These are phyloP conservation scores for Actinomortierella ambigua DNA, from an alignment of 371 early-diverging fungal genomes.

Conservation along the genomic window DNA sequence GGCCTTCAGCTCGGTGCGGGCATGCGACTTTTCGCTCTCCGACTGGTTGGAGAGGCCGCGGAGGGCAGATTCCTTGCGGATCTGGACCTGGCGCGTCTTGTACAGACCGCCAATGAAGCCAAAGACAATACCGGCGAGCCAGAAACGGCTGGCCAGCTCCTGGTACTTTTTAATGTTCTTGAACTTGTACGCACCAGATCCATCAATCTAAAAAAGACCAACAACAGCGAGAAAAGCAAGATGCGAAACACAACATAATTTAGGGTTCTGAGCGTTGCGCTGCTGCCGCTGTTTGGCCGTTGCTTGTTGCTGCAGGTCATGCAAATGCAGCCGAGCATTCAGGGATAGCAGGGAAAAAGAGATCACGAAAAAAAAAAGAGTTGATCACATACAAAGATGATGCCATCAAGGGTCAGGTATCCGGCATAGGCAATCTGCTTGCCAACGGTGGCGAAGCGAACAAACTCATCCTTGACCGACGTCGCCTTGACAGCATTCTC, in stretches of 20 bases:
- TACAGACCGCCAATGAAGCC: conserved; percentile 62
- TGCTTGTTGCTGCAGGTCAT: no score
- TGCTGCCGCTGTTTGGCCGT: no score
- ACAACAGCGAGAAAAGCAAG: background rate
- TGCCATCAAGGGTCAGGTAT: conserved; percentile 60
- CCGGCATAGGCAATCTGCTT: conserved; percentile 57
- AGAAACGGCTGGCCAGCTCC: conserved; percentile 57
- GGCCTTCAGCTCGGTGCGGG: conserved; percentile 43
- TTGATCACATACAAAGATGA: conserved; percentile 55
- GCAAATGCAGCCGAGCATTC: no score
- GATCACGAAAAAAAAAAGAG: no score
- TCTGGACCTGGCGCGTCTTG: conserved; percentile 57
- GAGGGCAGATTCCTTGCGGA: conserved; percentile 32
- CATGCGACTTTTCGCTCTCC: conserved; percentile 36
- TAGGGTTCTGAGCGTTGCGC: no score
- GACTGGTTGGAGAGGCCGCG: conserved; percentile 32
- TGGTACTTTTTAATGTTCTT: conserved; percentile 55
- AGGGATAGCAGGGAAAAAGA: conserved; percentile 13
- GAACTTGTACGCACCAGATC: conserved; percentile 58
- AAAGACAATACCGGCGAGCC: conserved; percentile 66
- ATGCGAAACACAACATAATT: no score
- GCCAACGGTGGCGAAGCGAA: conserved; percentile 50
- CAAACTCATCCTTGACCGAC: conserved; percentile 52
- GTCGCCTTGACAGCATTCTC: conserved; percentile 57
- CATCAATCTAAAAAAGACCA: conserved; percentile 53